Evolutionary conservation across 2,329 filamentous ascomycete genomes (phyloP), one percentile per base, ranked within the genome.

Genomic region (Ceratocystis diversiconidia): DNA sequence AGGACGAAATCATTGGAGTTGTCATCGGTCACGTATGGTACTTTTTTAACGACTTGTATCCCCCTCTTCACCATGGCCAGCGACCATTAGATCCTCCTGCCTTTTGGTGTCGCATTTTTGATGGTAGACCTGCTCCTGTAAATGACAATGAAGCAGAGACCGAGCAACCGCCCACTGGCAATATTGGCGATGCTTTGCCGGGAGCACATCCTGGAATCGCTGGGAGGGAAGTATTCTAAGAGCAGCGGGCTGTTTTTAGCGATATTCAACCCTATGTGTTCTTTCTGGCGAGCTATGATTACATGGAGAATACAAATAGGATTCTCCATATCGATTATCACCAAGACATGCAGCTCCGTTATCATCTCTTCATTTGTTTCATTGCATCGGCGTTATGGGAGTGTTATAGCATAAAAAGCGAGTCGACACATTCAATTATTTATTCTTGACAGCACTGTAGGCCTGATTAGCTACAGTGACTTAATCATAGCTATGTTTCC

Each of bases 1-100:
- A 95, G 76, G 94, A 97, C 74, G 94, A 99, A 78, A 88, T 99
- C 69, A 90, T 95, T 78, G 94, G 94, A 3, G 90, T 96, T 17
- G 85, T 94, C 8, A 92, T 97, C 48, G 94, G 94, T 8, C 94
- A 99, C 76, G 82, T 97, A 50, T 97, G 92, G 88, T 99, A 97
- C 75, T 99, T 96, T 78, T 96, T 97, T 75, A 89, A 86, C 67
- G 94, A 99, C 74, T 92, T 99, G 17, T 99, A 96, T 75, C 94
- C 94, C 2, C 89, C 91, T 2, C 82, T 96, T 55, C 89, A 96
- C 75, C 85, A 88, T 69, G 90, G 90, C 19, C 86, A 88, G 63
- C 82, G 89, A 65, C 94, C 94, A 0, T 80, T 99, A 61, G 92
- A 96, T 71, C 92, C 94, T 46, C 94, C 94, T 0, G 77, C 79